Base-by-base conservation (phyloP, 768 basidiomycete species). In the Auriscalpium microsporum region DNA sequence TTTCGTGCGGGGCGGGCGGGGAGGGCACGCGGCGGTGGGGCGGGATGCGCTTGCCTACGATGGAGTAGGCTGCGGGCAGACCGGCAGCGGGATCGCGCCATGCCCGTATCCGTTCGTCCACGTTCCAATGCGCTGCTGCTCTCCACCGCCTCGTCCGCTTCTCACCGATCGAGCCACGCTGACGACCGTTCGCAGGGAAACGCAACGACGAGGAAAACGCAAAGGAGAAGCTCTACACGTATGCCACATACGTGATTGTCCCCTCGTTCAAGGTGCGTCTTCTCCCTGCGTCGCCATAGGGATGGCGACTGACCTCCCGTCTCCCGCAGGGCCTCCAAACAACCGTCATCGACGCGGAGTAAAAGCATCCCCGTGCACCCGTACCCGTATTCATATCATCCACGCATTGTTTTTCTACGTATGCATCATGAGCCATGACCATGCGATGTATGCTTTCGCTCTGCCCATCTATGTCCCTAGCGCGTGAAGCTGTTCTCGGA, bases 181-280 rank as follows among this genome's bases (percentile, higher is more conserved):
- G 28, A 28, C 28, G 28, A 28, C 28, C 28, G 28, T 28, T 14
- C 66, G 2, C 64, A 94, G 90, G 95, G 66, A 95, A 94, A 78
- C 90, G 96, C 67, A 98, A 98, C 72, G 95, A 99, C 73, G 94
- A 97, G 65, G 95, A 99, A 79, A 88, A 86, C 65, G 95, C 96
- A 56, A 96, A 94, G 78, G 94, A 95, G 80, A 96, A 94, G 78
- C 86, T 96, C 55, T 97, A 76, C 80, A 94, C 90, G 34, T 91
- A 93, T 70, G 94, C 90, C 60, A 82, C 82, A 56, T 81, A 89
- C 68, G 85, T 96, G 54, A 77, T 83, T 47, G 90, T 91, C 46
- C 65, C 72, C 8, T 74, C 84, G 46, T 93, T 92, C 86, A 94
- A 95, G 86, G 94, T 86, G 56, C 57, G 84, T 68, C 35, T 11